Conservation (phyloP, 2,329 filamentous ascomycete genomes). For the Chalaropsis ovoidea region DNA sequence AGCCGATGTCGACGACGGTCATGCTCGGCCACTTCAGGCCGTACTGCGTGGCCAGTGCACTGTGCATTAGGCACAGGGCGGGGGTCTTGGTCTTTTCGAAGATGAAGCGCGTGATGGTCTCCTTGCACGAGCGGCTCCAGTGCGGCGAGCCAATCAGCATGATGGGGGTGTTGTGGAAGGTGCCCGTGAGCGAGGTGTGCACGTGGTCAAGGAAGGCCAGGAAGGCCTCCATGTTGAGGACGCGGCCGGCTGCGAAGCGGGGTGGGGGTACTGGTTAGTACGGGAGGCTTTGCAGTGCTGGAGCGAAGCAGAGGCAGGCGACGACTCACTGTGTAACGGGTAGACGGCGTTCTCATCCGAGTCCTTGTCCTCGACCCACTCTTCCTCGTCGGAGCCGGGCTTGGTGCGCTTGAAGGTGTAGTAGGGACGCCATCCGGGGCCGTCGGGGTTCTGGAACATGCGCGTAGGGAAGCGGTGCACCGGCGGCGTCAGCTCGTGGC, state of each 20-base stretch:
- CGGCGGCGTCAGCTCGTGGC: constrained; percentile 86
- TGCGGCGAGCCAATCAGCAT: constrained; percentile 80
- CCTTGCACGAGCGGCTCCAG: constrained; percentile 81
- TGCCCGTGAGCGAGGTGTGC: constrained; percentile 77
- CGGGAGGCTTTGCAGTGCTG: too few species aligned
- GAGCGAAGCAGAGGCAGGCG: too few species aligned
- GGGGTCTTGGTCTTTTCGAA: constrained; percentile 97
- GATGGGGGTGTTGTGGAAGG: constrained; percentile 92
- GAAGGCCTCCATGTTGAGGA: constrained; percentile 86
- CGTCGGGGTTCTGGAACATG: constrained; percentile 81
- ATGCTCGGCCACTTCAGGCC: constrained; percentile 65
- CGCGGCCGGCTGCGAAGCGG: constrained; percentile 53
- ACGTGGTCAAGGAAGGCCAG: constrained; percentile 88
- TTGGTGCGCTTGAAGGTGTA: constrained; percentile 60
- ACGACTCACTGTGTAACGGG: constrained; percentile 54
- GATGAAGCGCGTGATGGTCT: constrained; percentile 82
- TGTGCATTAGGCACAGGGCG: constrained; percentile 81
- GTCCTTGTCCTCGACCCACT: constrained; percentile 81
- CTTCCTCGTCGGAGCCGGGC: constrained; percentile 46
- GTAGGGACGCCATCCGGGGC: constrained; percentile 65
- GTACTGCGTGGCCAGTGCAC: constrained; percentile 77
- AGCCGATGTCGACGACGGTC: constrained; percentile 83
- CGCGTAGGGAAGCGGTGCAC: constrained; percentile 76
- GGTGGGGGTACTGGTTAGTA: background rate
- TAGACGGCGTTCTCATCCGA: constrained; percentile 84